These are phyloP conservation scores for Trichophyton simii DNA, from an alignment of 2,329 filamentous ascomycete genomes.

Conservation along the genomic window DNA sequence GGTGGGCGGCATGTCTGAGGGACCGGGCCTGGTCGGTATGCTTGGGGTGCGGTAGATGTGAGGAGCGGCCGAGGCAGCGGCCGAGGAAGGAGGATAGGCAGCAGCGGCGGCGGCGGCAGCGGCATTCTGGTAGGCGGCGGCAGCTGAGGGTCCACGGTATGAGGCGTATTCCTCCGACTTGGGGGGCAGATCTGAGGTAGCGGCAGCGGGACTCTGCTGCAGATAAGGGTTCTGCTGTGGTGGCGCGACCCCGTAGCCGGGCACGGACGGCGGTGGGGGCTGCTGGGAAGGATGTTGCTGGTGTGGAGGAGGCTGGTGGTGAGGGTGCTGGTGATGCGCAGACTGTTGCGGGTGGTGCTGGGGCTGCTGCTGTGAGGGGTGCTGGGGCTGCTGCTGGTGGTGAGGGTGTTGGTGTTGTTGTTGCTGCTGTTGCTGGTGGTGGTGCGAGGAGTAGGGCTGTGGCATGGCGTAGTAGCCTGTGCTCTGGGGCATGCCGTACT, in stretches of 20 bases:
- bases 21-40: conserved; percentile 27
- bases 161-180: conserved; percentile 29
- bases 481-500: conserved; percentile 26
- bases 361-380: background rate
- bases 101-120: conserved; percentile 10
- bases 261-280: conserved; percentile 21
- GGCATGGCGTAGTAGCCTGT: conserved; percentile 26
- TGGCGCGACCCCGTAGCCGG: conserved; percentile 22
- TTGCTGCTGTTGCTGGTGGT: background rate
- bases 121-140: conserved; percentile 3
- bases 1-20: conserved; percentile 28
- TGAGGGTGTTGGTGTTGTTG: background rate
- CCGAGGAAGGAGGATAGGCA: conserved; percentile 21
- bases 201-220: conserved; percentile 22
- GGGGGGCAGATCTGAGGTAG: conserved; percentile 18
- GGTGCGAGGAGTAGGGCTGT: conserved; percentile 19
- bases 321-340: too few species aligned
- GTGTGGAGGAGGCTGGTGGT: background rate
- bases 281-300: conserved; percentile 11
- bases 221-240: conserved; percentile 28
- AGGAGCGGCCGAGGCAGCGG: background rate
- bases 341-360: too few species aligned
- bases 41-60: conserved; percentile 28
- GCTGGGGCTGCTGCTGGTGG: background rate
- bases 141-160: conserved; percentile 24